A percentile compares a stretch with the other conserved stretches of the same genome.
These are phyloP conservation scores for Phaeotremella fagi DNA, from an alignment of 768 basidiomycete species.

Conservation along the genomic window DNA sequence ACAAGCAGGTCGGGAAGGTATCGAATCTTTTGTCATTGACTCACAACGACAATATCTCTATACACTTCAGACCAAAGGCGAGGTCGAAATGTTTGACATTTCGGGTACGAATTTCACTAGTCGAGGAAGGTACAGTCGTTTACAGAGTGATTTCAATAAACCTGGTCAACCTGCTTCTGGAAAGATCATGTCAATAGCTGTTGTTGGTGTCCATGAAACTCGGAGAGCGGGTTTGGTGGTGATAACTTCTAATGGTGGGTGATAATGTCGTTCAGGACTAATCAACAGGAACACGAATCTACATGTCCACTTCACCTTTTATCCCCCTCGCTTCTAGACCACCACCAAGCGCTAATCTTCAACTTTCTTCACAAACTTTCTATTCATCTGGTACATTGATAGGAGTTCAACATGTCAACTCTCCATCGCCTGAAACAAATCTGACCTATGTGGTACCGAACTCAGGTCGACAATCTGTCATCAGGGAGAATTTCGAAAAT, in stretches of 20 bases:
- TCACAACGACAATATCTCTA: slow-evolving; percentile 40
- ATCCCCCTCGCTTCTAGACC: slow-evolving; percentile 26
- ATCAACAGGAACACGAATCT: slow-evolving; percentile 17
- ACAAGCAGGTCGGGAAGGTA: slow-evolving; percentile 29
- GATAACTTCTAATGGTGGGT: slow-evolving; percentile 61
- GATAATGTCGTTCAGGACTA: neutral
- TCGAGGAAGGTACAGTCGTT: slow-evolving; percentile 14
- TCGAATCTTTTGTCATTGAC: slow-evolving; percentile 42
- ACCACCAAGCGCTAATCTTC: slow-evolving; percentile 56
- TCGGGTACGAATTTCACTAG: slow-evolving; percentile 20
- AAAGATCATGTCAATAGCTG: slow-evolving; percentile 61
- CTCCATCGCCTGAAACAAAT: slow-evolving; percentile 17
- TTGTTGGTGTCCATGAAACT: slow-evolving; percentile 65
- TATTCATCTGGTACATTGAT: slow-evolving; percentile 36
- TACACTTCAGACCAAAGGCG: slow-evolving; percentile 38
- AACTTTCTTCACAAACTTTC: slow-evolving; percentile 58
- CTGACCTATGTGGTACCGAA: slow-evolving; percentile 26
- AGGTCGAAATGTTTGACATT: slow-evolving; percentile 38
- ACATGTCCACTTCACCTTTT: slow-evolving; percentile 2
- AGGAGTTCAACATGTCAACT: slow-evolving; percentile 26
- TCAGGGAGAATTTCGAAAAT: slow-evolving; percentile 31
- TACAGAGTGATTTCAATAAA: slow-evolving; percentile 6
- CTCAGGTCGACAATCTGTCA: slow-evolving; percentile 25
- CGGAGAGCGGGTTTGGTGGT: slow-evolving; percentile 70
- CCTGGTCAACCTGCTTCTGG: slow-evolving; percentile 5